phyloP scores from a whole-genome alignment of 495 filamentous ascomycete species.

The Tuber melanosporum region DNA sequence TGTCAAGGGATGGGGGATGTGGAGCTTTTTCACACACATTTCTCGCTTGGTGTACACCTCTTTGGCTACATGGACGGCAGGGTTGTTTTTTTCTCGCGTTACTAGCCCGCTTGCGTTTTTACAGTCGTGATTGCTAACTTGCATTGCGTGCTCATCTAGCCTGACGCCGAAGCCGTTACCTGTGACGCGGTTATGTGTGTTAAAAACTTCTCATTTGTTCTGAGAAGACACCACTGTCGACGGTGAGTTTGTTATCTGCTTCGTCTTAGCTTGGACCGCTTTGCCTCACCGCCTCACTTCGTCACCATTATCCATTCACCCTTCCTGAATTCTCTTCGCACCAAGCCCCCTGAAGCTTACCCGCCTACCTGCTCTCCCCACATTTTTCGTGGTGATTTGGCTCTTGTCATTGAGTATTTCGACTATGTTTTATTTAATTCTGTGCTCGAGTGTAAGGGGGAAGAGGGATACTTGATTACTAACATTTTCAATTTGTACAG shows the following conservation, averaged over 20 bases:
- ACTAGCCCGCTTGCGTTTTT: slow-evolving; percentile 20
- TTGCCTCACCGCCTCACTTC: neutral
- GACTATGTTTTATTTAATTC: neutral
- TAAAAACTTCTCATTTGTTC: slow-evolving; percentile 59
- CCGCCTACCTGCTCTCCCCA: neutral
- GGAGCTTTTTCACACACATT: neutral
- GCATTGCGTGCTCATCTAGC: slow-evolving; percentile 46
- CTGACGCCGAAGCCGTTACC: slow-evolving; percentile 54
- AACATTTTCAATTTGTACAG: slow-evolving; percentile 17
- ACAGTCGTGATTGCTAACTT: slow-evolving; percentile 38
- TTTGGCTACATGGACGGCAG: neutral
- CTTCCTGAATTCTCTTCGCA: neutral
- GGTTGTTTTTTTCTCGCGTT: slow-evolving; percentile 32
- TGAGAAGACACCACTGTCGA: slow-evolving; percentile 68
- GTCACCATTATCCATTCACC: neutral
- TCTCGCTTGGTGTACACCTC: neutral
- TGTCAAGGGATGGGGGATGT: neutral
- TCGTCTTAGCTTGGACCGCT: neutral
- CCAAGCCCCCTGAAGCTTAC: neutral
- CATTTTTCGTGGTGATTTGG: neutral
- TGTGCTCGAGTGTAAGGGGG: neutral
- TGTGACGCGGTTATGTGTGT: slow-evolving; percentile 60
- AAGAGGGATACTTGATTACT: slow-evolving; percentile 8
- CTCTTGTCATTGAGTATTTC: neutral
- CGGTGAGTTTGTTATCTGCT: slow-evolving; percentile 41